Conservation (phyloP, 805 yeast species). For the Yamadazyma olivae region DNA sequence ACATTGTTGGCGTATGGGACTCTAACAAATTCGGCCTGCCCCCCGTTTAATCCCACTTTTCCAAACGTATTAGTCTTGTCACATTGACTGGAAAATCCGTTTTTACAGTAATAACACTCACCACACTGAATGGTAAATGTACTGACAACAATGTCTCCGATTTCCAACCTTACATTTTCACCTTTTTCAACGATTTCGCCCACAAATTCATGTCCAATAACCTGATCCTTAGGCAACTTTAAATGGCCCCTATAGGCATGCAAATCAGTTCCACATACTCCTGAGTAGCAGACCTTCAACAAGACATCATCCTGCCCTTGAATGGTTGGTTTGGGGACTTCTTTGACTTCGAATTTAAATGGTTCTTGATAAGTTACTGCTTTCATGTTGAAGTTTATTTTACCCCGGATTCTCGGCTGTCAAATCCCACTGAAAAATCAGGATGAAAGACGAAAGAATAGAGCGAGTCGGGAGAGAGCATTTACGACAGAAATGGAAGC, state of each 20-base stretch:
- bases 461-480: not conserved
- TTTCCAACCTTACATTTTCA: constrained; percentile 22
- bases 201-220: constrained; percentile 53
- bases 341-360: constrained; percentile 34
- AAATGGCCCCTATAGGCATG: constrained; percentile 55
- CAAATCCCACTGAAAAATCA: not conserved
- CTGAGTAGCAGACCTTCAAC: constrained; percentile 45
- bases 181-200: constrained; percentile 45
- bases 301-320: constrained; percentile 40
- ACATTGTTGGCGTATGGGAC: constrained; percentile 58
- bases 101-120: constrained; percentile 53
- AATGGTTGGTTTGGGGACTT: constrained; percentile 38
- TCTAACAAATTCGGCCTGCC: constrained; percentile 59
- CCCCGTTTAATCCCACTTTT: constrained; percentile 54
- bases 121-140: constrained; percentile 60
- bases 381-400: constrained; percentile 29
- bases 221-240: constrained; percentile 19
- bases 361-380: constrained; percentile 51
- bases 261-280: constrained; percentile 54
- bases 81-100: constrained; percentile 56
- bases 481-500: not conserved
- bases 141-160: constrained; percentile 48
- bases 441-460: not conserved
- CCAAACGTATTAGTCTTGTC: constrained; percentile 56
- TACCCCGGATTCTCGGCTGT: not conserved